phyloP scores from a whole-genome alignment of 2,329 filamentous ascomycete genomes.

The Diaporthe caulivora region DNA sequence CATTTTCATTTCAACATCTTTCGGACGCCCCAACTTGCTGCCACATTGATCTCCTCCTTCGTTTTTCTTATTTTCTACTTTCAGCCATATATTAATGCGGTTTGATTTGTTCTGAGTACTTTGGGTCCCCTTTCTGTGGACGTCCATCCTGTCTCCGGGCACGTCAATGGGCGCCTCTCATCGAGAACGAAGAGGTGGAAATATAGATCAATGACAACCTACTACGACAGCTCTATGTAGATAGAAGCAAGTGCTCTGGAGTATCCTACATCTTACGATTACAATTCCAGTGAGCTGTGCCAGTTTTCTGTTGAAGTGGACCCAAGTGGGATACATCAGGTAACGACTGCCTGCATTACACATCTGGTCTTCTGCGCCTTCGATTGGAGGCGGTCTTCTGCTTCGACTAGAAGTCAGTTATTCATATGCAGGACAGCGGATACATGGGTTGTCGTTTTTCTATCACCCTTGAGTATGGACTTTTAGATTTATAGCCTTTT shows the following conservation, averaged over 20 bases:
- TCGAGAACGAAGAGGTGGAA: not conserved
- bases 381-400: no score
- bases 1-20: not conserved
- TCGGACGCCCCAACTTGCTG: not conserved
- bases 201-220: not conserved
- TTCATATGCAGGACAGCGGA: no score
- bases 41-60: not conserved
- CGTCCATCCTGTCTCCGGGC: not conserved
- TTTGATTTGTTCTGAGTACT: not conserved
- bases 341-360: no score
- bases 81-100: not conserved
- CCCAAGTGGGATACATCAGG: no score
- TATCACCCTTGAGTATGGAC: not conserved
- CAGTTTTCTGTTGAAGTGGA: no score
- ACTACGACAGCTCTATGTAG: not conserved
- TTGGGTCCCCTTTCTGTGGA: no score
- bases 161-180: not conserved
- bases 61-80: not conserved
- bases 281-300: no score
- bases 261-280: not conserved
- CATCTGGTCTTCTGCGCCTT: no score
- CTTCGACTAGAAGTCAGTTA: no score
- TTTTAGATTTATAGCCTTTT: not conserved
- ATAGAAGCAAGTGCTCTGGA: not conserved
- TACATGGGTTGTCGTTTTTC: not conserved